A percentile compares a stretch with the other conserved stretches of the same genome.
These are phyloP conservation scores for Beauveria rudraprayagi DNA, from an alignment of 2,329 filamentous ascomycete genomes.

Conservation along the genomic window DNA sequence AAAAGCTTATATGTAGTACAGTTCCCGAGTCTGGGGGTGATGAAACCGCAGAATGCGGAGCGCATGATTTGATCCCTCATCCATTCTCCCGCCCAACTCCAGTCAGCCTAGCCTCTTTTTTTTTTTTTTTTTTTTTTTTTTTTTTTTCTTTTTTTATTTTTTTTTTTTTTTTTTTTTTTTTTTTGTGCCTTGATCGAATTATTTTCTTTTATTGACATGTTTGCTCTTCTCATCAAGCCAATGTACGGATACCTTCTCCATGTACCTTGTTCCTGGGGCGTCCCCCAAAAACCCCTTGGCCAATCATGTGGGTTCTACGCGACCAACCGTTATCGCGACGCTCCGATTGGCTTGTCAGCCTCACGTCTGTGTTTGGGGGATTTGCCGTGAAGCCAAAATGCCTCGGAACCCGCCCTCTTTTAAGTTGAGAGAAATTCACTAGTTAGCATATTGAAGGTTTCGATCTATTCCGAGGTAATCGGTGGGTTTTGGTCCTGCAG, in stretches of 20 bases:
- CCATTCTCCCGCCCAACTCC: no score
- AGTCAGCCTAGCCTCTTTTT: not conserved
- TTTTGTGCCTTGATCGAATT: no score
- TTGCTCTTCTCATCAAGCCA: not conserved
- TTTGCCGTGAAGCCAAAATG: not conserved
- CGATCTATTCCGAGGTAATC: not conserved
- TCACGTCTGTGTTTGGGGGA: not conserved
- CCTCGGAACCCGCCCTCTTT: not conserved
- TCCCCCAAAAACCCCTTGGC: not conserved
- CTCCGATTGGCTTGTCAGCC: slow-evolving; percentile 7
- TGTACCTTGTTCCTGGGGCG: not conserved
- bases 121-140: no score
- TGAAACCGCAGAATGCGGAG: not conserved
- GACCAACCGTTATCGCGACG: slow-evolving; percentile 6
- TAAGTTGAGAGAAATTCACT: no score
- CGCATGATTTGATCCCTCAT: not conserved
- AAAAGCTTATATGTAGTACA: no score
- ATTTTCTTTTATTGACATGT: no score
- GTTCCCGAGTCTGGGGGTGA: not conserved
- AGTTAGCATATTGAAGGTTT: not conserved
- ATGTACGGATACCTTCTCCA: not conserved
- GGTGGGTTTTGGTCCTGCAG: not conserved
- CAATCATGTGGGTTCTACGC: not conserved
- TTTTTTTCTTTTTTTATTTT: no score
- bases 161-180: no score